Conservation (phyloP, 2,329 filamentous ascomycete genomes). For the Botrytis hyacinthi region DNA sequence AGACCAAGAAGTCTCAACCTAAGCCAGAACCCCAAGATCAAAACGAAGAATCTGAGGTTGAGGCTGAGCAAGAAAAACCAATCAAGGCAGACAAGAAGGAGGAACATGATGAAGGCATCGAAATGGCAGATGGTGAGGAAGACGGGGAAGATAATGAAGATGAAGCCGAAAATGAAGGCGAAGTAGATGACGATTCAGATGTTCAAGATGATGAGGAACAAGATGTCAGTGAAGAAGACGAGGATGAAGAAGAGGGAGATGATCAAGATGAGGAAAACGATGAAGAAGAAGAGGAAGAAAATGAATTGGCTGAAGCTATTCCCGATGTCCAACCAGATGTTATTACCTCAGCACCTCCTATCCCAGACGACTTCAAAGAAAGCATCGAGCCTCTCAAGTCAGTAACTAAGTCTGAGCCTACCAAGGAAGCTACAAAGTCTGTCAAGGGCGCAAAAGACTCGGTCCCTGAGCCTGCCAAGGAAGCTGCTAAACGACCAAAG, state of each 20-base stretch:
- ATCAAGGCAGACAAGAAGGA: slow-evolving; percentile 2
- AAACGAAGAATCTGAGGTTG: neutral
- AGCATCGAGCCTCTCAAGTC: slow-evolving; percentile 1
- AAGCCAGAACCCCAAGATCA: neutral
- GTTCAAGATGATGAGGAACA: slow-evolving; percentile 11
- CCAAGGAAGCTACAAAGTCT: slow-evolving; percentile 5
- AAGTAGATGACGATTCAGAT: slow-evolving; percentile 1
- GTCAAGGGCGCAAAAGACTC: neutral
- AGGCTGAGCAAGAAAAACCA: neutral
- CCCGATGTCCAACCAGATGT: slow-evolving; percentile 12
- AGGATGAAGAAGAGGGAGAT: slow-evolving; percentile 1
- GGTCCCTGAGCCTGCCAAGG: neutral
- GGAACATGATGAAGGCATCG: slow-evolving; percentile 18
- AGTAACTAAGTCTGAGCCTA: slow-evolving; percentile 1
- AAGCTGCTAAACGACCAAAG: slow-evolving; percentile 14
- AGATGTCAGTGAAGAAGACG: slow-evolving; percentile 1
- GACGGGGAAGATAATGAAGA: slow-evolving; percentile 7
- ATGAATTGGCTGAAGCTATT: slow-evolving; percentile 8
- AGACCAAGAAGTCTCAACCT: neutral
- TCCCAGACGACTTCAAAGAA: slow-evolving; percentile 8
- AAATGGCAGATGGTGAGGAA: slow-evolving; percentile 16
- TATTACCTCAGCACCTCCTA: slow-evolving; percentile 18
- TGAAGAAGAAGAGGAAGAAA: neutral
- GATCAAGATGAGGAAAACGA: slow-evolving; percentile 13
- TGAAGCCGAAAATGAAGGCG: neutral